Evolutionary conservation across 495 filamentous ascomycete species (phyloP).

Genomic region (Penicillium desertorum): DNA sequence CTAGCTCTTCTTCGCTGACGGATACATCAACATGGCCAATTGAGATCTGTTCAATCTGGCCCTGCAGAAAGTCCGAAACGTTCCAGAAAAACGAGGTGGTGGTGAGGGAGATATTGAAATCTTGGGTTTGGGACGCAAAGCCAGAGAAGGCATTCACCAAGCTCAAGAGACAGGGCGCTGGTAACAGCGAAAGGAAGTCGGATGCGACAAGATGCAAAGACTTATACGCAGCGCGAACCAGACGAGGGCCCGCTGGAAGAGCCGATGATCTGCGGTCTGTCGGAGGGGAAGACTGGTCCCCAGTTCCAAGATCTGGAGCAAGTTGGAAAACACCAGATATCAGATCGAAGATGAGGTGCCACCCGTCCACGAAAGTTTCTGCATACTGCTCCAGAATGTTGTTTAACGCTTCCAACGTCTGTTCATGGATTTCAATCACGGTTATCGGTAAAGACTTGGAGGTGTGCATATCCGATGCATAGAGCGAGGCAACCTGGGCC

Average conservation of each 20-base stretch:
- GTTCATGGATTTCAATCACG: conserved; percentile 79
- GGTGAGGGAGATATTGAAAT: conserved; percentile 93
- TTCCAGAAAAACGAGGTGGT: conserved; percentile 95
- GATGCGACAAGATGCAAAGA: conserved; percentile 91
- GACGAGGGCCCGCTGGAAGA: conserved; percentile 61
- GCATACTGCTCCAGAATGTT: conserved; percentile 85
- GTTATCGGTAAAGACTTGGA: conserved; percentile 42
- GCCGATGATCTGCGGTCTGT: conserved; percentile 30
- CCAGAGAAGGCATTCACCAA: conserved; percentile 85
- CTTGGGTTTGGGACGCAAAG: conserved; percentile 83
- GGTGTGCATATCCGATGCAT: conserved; percentile 27
- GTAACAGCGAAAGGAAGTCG: conserved; percentile 81
- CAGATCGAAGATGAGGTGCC: conserved; percentile 81
- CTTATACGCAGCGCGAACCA: conserved; percentile 81
- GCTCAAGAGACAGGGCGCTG: conserved; percentile 73
- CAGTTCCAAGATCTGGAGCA: conserved; percentile 24
- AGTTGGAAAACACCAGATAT: conserved; percentile 77
- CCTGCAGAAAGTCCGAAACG: conserved; percentile 78
- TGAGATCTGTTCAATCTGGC: conserved; percentile 44
- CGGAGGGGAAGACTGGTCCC: conserved; percentile 16
- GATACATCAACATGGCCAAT: conserved; percentile 42
- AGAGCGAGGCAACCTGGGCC: conserved; percentile 54
- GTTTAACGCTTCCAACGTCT: conserved; percentile 76
- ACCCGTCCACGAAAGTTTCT: conserved; percentile 75
- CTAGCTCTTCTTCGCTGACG: conserved; percentile 43